Conservation (phyloP, 1,284 basidiomycete species). For the Chondrostereum purpureum region DNA sequence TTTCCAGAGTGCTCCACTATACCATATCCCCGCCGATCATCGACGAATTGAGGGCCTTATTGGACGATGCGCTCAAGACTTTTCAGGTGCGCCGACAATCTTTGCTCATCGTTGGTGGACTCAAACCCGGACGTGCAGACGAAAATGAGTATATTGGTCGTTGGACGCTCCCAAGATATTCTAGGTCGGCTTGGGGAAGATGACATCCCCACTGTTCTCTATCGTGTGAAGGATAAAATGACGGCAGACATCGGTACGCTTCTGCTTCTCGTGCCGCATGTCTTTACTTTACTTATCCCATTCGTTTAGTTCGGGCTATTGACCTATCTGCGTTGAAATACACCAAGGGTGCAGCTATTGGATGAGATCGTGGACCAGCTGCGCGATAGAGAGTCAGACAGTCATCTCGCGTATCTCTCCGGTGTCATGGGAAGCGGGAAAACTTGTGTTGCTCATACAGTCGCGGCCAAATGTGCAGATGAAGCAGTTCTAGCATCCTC, state of each 20-base stretch:
- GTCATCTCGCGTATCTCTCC: neutral
- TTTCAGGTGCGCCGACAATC: neutral
- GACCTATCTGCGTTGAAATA: neutral
- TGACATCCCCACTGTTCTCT: neutral
- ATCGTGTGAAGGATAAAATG: neutral
- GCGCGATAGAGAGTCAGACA: too few relatives aligned
- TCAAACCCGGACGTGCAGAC: neutral
- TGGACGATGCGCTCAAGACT: neutral
- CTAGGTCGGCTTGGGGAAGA: neutral
- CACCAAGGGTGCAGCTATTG: neutral
- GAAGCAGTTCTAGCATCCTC: neutral
- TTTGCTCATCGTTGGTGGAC: neutral
- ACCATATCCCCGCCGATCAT: neutral
- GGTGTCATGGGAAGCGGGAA: slow-evolving; percentile 1
- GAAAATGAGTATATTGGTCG: neutral
- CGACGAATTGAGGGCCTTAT: neutral
- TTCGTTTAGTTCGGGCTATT: neutral
- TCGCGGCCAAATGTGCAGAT: neutral
- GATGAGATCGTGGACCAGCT: neutral
- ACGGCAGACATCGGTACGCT: neutral
- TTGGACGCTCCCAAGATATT: neutral
- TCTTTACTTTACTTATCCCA: neutral
- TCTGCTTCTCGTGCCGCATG: neutral
- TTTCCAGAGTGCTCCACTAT: slow-evolving; percentile 17
- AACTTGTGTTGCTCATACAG: neutral